phyloP scores from a whole-genome alignment of 495 filamentous ascomycete species.

The Aspergillus cavernicola region DNA sequence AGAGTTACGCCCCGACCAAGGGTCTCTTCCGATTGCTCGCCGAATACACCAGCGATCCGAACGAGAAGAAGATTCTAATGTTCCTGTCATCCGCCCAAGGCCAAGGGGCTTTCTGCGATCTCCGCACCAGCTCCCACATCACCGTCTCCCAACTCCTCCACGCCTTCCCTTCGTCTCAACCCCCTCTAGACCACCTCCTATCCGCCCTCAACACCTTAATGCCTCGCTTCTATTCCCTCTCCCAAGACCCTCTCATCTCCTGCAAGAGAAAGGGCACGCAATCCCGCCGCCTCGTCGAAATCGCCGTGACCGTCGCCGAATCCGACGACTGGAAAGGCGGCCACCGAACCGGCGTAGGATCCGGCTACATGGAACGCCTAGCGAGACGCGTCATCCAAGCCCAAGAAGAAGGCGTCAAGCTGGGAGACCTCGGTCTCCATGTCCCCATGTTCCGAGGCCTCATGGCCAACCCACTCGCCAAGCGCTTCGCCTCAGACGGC shows the following conservation, averaged over 20 bases:
- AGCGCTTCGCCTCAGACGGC: slow-evolving; percentile 82
- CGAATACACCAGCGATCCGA: slow-evolving; percentile 72
- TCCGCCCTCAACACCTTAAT: slow-evolving; percentile 80
- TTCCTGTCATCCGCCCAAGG: slow-evolving; percentile 88
- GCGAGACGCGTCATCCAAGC: slow-evolving; percentile 65
- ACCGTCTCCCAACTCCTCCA: slow-evolving; percentile 78
- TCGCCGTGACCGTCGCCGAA: slow-evolving; percentile 92
- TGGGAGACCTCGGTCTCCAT: slow-evolving; percentile 56
- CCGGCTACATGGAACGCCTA: slow-evolving; percentile 81
- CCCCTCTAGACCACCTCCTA: slow-evolving; percentile 76
- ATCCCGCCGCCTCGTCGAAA: slow-evolving; percentile 81
- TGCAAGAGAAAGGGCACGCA: slow-evolving; percentile 62
- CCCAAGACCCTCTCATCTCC: slow-evolving; percentile 88
- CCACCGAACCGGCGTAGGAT: slow-evolving; percentile 65
- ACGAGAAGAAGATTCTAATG: slow-evolving; percentile 81
- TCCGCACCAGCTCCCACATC: slow-evolving; percentile 84
- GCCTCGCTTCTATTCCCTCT: slow-evolving; percentile 97
- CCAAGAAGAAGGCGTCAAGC: slow-evolving; percentile 51
- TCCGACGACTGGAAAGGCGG: slow-evolving; percentile 72
- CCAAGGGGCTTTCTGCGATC: slow-evolving; percentile 90
- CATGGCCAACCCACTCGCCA: slow-evolving; percentile 95
- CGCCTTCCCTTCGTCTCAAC: slow-evolving; percentile 88
- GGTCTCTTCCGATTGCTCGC: slow-evolving; percentile 79
- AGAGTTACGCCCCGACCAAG: slow-evolving; percentile 90
- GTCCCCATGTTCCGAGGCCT: slow-evolving; percentile 97